phyloP scores from a whole-genome alignment of 2,329 filamentous ascomycete species.

The Xylariales sp. region DNA sequence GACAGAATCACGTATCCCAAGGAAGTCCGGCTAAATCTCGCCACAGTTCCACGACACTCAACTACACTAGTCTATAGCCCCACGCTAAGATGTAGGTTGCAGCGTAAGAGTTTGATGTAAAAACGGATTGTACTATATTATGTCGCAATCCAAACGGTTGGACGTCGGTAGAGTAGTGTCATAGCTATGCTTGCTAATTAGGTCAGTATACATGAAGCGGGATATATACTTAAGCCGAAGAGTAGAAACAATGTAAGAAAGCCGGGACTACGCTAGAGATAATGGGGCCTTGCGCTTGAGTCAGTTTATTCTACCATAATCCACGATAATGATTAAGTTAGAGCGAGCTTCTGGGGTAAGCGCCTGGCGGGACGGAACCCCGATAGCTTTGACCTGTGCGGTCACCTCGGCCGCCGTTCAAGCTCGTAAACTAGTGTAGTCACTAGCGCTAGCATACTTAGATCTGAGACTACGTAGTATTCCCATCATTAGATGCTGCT shows the following conservation, averaged over 20 bases:
- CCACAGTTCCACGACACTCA: not conserved
- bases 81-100: not conserved
- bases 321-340: not conserved
- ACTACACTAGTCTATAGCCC: not conserved
- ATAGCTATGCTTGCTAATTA: not conserved
- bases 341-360: not conserved
- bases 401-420: not conserved
- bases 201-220: not conserved
- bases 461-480: too few relatives aligned
- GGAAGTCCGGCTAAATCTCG: not conserved
- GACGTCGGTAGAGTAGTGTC: not conserved
- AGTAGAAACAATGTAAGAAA: not conserved
- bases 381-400: not conserved
- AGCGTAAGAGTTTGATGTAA: not conserved
- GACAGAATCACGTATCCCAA: not conserved
- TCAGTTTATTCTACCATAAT: slow-evolving; percentile 6
- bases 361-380: slow-evolving; percentile 10
- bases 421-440: slow-evolving; percentile 5
- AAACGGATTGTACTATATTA: not conserved
- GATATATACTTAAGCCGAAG: not conserved
- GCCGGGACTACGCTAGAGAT: not conserved
- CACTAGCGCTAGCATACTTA: not conserved
- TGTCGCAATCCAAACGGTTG: not conserved
- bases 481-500: not conserved
- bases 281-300: not conserved